Evolutionary conservation across 2,329 filamentous ascomycete species (phyloP).

Genomic region (Diplodia sapinea): DNA sequence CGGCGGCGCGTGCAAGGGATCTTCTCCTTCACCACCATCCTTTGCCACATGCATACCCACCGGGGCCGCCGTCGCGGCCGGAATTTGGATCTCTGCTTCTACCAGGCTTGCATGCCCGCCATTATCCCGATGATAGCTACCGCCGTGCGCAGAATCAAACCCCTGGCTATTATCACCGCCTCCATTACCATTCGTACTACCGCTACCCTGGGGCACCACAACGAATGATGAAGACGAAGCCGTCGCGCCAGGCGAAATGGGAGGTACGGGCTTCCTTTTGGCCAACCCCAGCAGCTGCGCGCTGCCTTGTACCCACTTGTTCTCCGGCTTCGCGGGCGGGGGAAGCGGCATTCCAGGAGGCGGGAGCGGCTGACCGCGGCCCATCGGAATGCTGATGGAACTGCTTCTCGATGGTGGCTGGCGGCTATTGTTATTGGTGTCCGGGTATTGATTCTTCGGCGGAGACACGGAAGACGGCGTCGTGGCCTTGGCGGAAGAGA

Average conservation of each 20-base stretch:
- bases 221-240: background rate
- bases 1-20: constrained; percentile 17
- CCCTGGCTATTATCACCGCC: background rate
- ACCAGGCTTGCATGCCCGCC: background rate
- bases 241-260: constrained; percentile 51
- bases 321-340: constrained; percentile 66
- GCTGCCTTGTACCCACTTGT: constrained; percentile 20
- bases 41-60: background rate
- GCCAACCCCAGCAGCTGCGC: constrained; percentile 13
- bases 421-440: background rate
- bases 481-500: background rate
- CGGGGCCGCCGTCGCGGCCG: constrained; percentile 7
- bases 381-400: constrained; percentile 64
- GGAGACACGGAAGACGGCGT: constrained; percentile 1
- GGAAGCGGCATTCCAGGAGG: constrained; percentile 82
- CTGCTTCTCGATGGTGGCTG: background rate
- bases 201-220: background rate
- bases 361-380: constrained; percentile 79
- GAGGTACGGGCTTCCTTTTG: constrained; percentile 51
- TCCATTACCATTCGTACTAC: background rate
- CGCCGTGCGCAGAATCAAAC: background rate
- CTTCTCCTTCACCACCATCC: background rate
- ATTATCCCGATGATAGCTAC: background rate
- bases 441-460: background rate
- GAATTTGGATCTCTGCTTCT: background rate